Percentiles rank a stretch among this genome's conserved stretches.
These are phyloP conservation scores for Tricholoma saponaceum DNA, from an alignment of 768 basidiomycete genomes.

Conservation along the genomic window DNA sequence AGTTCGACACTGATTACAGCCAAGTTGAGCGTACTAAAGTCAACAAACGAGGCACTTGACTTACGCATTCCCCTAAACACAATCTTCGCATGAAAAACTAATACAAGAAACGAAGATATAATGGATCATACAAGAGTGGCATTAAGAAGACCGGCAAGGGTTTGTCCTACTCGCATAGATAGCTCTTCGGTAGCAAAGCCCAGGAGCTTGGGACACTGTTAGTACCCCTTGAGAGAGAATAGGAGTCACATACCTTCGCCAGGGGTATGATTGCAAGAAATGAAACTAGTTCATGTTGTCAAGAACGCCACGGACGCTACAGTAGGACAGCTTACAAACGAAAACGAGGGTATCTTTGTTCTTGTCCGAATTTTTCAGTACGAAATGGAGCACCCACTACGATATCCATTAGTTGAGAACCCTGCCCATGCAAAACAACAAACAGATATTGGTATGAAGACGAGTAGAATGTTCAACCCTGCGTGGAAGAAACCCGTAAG, in stretches of 20 bases:
- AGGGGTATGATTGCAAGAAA: conserved; percentile 84
- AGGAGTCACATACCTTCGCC: conserved; percentile 52
- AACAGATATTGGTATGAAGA: conserved; percentile 72
- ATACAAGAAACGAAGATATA: conserved; percentile 2
- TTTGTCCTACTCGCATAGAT: conserved; percentile 78
- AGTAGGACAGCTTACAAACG: conserved; percentile 49
- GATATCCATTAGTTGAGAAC: conserved; percentile 3
- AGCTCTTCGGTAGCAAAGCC: conserved; percentile 86
- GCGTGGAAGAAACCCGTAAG: not conserved
- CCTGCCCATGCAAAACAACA: conserved; percentile 11
- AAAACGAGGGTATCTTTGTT: conserved; percentile 62
- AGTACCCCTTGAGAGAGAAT: not conserved
- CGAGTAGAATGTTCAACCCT: conserved; percentile 71
- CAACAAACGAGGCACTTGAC: conserved; percentile 9
- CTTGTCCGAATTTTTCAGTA: conserved; percentile 29
- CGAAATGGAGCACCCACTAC: conserved; percentile 74
- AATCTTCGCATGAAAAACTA: conserved; percentile 33
- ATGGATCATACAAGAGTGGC: conserved; percentile 63
- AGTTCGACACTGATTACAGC: conserved; percentile 49
- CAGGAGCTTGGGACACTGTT: conserved; percentile 44
- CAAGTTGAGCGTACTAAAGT: not conserved
- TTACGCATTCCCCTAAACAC: conserved; percentile 46
- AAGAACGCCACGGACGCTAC: not conserved
- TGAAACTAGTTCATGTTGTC: conserved; percentile 40
- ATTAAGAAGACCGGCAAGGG: conserved; percentile 79